A percentile compares a stretch with the other conserved stretches of the same genome.
Conservation (phyloP, 2,329 filamentous ascomycete genomes). For the Sphaerulina vaccinii region DNA sequence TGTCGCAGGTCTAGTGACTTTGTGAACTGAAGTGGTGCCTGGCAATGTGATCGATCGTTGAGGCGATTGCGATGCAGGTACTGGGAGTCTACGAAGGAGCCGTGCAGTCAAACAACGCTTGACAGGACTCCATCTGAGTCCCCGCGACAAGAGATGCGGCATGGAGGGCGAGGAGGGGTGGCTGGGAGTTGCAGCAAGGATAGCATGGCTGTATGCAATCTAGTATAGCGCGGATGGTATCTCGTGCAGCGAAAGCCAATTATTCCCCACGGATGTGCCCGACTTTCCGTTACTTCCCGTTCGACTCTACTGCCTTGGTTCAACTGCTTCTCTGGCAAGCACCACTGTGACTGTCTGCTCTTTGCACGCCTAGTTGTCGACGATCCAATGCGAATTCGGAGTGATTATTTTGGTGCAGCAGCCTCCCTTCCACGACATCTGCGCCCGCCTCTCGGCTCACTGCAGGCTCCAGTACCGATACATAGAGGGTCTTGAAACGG, state of each 20-base stretch:
- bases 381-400: too few relatives aligned
- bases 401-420: too few relatives aligned
- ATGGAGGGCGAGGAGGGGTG: conserved; percentile 9
- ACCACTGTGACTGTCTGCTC: too few relatives aligned
- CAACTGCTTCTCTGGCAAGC: background rate
- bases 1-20: conserved; percentile 9
- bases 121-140: background rate
- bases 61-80: conserved; percentile 6
- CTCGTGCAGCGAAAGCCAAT: background rate
- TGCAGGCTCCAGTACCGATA: conserved; percentile 2
- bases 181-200: conserved; percentile 4
- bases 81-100: background rate
- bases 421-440: conserved; percentile 1
- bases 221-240: background rate
- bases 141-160: conserved; percentile 7
- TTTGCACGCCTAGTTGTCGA: too few relatives aligned
- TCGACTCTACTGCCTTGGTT: background rate
- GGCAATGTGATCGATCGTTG: background rate
- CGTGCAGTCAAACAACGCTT: background rate
- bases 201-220: background rate
- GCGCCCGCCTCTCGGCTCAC: background rate
- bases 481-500: conserved; percentile 1
- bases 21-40: conserved; percentile 1
- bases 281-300: background rate
- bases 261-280: conserved; percentile 2